These are phyloP conservation scores for Tylopilus vinaceipallidus DNA, from an alignment of 768 basidiomycete species.

Conservation along the genomic window DNA sequence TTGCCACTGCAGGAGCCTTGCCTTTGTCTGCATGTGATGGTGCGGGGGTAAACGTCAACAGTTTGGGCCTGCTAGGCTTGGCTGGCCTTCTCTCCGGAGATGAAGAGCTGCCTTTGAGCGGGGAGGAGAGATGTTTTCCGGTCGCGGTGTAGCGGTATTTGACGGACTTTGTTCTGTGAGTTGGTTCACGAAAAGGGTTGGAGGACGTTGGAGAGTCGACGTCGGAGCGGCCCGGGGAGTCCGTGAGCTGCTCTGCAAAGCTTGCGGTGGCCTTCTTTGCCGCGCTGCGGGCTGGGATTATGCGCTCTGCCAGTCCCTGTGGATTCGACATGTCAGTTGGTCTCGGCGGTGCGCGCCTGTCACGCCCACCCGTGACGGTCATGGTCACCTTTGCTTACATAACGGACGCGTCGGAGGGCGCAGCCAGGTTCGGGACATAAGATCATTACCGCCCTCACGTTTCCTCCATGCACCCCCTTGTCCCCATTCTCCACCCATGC, in stretches of 20 bases:
- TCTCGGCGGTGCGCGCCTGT: conserved; percentile 3
- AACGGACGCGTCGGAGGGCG: conserved; percentile 2
- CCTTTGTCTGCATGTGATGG: conserved; percentile 14
- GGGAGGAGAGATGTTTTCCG: conserved; percentile 34
- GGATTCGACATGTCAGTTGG: conserved; percentile 13
- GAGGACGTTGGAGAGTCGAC: conserved; percentile 15
- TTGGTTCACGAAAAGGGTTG: conserved; percentile 26
- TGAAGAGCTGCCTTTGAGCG: conserved; percentile 30
- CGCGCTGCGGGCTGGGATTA: conserved; percentile 33
- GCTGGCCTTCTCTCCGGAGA: conserved; percentile 28
- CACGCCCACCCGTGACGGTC: conserved; percentile 14
- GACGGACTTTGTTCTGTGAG: conserved; percentile 24
- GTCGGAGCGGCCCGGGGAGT: conserved; percentile 27
- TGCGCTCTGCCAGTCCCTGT: conserved; percentile 8
- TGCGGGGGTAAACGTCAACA: conserved; percentile 8
- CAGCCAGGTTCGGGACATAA: neutral
- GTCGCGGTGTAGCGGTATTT: conserved; percentile 34
- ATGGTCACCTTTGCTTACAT: conserved; percentile 15
- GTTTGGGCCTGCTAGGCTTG: conserved; percentile 4
- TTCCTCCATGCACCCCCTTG: conserved; percentile 17
- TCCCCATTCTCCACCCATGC: conserved; percentile 18
- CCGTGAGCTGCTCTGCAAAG: conserved; percentile 34
- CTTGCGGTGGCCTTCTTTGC: conserved; percentile 32
- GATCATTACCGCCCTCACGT: conserved; percentile 28
- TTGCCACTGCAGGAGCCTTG: conserved; percentile 8